Percentiles rank a stretch among this genome's conserved stretches.
These are phyloP conservation scores for Ustilago bromivora DNA, from an alignment of 1,284 basidiomycete genomes.

Conservation along the genomic window DNA sequence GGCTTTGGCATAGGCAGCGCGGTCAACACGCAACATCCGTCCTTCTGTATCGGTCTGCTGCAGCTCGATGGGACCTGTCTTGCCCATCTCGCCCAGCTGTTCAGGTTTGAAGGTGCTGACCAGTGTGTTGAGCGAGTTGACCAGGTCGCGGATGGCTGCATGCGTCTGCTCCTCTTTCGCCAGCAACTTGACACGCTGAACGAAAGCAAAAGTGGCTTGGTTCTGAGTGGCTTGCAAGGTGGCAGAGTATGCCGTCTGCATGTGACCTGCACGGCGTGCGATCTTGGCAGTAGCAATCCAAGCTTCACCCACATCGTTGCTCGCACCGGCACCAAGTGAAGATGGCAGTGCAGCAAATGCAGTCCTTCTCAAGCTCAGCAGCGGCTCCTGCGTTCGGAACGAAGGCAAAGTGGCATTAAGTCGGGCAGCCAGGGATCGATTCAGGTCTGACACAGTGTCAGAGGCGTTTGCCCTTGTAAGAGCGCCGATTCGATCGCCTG, in stretches of 20 bases:
- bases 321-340: conserved; percentile 8
- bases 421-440: conserved; percentile 74
- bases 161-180: conserved; percentile 84
- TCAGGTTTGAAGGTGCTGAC: conserved; percentile 36
- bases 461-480: conserved; percentile 70
- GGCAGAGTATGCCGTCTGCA: conserved; percentile 96
- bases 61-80: conserved; percentile 32
- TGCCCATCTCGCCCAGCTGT: conserved; percentile 20
- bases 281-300: conserved; percentile 96
- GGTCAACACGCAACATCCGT: conserved; percentile 28
- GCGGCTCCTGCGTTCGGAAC: conserved; percentile 89
- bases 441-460: conserved; percentile 47
- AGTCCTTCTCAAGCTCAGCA: conserved; percentile 88
- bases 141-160: conserved; percentile 88
- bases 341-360: conserved; percentile 75
- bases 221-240: conserved; percentile 88
- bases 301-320: conserved; percentile 70
- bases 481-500: conserved; percentile 20
- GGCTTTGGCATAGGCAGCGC: conserved; percentile 74
- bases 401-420: conserved; percentile 85
- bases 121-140: conserved; percentile 76
- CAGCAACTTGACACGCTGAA: conserved; percentile 90
- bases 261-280: conserved; percentile 92
- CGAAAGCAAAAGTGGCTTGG: conserved; percentile 82
- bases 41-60: conserved; percentile 35